phyloP scores from a whole-genome alignment of 2,329 filamentous ascomycete species.

The Ilyonectria robusta region DNA sequence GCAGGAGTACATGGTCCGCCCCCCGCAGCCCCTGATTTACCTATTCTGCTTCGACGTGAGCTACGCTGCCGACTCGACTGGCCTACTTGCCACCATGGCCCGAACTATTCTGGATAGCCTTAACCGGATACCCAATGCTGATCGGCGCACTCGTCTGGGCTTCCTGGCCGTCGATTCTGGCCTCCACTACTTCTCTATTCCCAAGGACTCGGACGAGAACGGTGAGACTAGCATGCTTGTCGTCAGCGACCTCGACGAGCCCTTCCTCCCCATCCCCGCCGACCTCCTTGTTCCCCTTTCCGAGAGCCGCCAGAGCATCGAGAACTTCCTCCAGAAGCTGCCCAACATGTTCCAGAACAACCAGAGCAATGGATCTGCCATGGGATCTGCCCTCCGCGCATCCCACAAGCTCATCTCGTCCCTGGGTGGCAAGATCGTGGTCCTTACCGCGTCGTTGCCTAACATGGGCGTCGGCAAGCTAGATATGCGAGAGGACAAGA shows the following conservation, averaged over 20 bases:
- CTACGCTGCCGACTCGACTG: constrained; percentile 89
- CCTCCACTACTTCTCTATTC: constrained; percentile 95
- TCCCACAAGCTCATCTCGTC: constrained; percentile 97
- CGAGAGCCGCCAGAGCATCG: constrained; percentile 91
- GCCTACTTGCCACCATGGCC: constrained; percentile 91
- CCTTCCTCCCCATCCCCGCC: constrained; percentile 93
- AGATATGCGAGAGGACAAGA: constrained; percentile 96
- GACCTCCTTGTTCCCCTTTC: constrained; percentile 91
- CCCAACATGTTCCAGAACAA: constrained; percentile 98
- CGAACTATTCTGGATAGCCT: constrained; percentile 95
- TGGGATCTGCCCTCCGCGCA: constrained; percentile 93
- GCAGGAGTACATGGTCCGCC: constrained; percentile 99
- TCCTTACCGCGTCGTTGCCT: constrained; percentile 90
- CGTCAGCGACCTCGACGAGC: constrained; percentile 94
- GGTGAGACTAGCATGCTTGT: constrained; percentile 93
- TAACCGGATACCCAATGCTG: constrained; percentile 97
- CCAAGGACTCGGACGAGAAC: constrained; percentile 87
- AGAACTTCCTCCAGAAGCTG: constrained; percentile 90
- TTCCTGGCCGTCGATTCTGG: constrained; percentile 97
- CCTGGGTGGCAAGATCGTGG: constrained; percentile 94
- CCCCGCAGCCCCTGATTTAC: constrained; percentile 95
- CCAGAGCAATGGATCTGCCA: constrained; percentile 89
- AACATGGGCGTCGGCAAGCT: constrained; percentile 92
- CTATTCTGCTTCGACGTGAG: constrained; percentile 96
- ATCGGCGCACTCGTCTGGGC: constrained; percentile 90